Base-by-base conservation (phyloP, 345 rosid genomes). In the Chamaenerion angustifolium region DNA sequence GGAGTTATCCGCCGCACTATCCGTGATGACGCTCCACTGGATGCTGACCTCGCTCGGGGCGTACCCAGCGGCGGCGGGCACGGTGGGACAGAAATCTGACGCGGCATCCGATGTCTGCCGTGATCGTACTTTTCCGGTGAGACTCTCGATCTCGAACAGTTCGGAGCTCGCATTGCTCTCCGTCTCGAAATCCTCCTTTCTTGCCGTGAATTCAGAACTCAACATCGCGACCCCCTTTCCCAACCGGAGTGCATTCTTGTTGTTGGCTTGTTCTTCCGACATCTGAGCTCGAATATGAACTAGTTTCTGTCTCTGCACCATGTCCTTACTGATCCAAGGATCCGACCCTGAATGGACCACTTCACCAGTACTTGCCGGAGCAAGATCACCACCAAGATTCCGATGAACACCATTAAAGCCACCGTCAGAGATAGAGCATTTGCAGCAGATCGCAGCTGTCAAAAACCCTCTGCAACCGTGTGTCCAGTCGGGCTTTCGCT, bases 1-100 rank as follows among this genome's bases (percentile, higher is more conserved):
- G 10, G 94, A 80, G 67, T 59, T 68, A 55, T 85, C 97, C 0
- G 83, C 94, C 0, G 79, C 89, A 43, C 95, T 82, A 23, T 80
- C 90, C 0, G 97, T 89, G 53, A 80, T 82, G 3, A 85, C 94
- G 35, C 97, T 89, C 97, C 95, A 85, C 16, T 78, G 81, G 45
- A 89, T 76, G 68, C 95, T 85, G 27, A 74, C 94, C 61, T 89
- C 97, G 12, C 97, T 89, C 5, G 97, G 93, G 8, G 93, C 81
- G 49, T 82, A 85, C 43, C 48, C 40, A 42, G 69, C 66, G 15
- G 73, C 66, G 46, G 74, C 61, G 16, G 85, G 89, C 46, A 31
- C 37, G 37, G 37, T 7, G 37, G 70, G 69, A 12, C 53, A 55
- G 55, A 68, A 77, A 5, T 63, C 79, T 1, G 92, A 82, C 2